Evolutionary conservation across 495 filamentous ascomycete genomes (phyloP).

Genomic region (Geoglossum glabrum): DNA sequence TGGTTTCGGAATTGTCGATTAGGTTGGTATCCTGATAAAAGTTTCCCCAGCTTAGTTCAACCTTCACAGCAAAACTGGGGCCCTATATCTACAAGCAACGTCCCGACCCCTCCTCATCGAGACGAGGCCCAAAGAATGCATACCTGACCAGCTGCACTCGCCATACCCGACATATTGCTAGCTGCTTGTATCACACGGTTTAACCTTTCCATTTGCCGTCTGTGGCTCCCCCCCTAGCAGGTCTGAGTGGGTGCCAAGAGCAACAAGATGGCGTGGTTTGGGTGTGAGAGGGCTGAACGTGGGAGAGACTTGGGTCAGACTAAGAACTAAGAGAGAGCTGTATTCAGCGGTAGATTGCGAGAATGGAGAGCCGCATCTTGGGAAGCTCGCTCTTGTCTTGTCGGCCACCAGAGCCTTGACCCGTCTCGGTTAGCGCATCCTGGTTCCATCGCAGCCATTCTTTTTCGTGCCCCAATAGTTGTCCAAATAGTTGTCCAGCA

Average conservation of each 20-base stretch:
- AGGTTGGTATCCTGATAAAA: constrained; percentile 60
- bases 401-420: too few species aligned
- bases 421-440: not conserved
- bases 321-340: not conserved
- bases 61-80: not conserved
- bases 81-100: not conserved
- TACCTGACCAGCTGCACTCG: constrained; percentile 4
- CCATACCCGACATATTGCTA: constrained; percentile 4
- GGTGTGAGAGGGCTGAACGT: not conserved
- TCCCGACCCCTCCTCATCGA: not conserved
- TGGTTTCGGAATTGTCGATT: constrained; percentile 97
- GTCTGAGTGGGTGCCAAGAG: not conserved
- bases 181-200: constrained; percentile 7
- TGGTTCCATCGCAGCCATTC: too few species aligned
- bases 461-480: too few species aligned
- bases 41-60: not conserved
- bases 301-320: too few species aligned
- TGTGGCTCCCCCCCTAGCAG: not conserved
- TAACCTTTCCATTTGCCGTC: constrained; percentile 6
- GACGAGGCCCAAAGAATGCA: not conserved
- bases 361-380: not conserved
- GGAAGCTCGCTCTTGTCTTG: too few species aligned
- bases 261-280: not conserved
- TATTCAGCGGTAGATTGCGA: not conserved
- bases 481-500: too few species aligned